phyloP scores from a whole-genome alignment of 75 land plant genomes.

The Isoetes taiwanensis region DNA sequence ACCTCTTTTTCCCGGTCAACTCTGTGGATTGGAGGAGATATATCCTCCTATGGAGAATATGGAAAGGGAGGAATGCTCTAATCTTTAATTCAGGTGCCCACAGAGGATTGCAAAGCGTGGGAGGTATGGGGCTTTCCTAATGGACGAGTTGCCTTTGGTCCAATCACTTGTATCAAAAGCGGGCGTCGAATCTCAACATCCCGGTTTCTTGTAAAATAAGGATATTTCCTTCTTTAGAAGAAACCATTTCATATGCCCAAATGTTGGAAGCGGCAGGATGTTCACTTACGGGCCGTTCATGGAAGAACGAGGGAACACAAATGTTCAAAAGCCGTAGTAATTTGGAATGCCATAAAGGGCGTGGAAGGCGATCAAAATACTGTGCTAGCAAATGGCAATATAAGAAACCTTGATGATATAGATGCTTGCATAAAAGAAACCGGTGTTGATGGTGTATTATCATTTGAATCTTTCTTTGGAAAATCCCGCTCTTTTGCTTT shows the following conservation, averaged over 20 bases:
- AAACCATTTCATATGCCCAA: slow-evolving; percentile 75
- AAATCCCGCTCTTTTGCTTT: slow-evolving; percentile 97
- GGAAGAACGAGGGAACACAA: slow-evolving; percentile 95
- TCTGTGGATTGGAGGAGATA: too few species aligned
- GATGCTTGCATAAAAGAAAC: slow-evolving; percentile 56
- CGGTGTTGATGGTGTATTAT: slow-evolving; percentile 85
- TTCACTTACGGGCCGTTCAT: slow-evolving; percentile 87
- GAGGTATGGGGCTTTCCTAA: slow-evolving; percentile 90
- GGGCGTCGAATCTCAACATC: slow-evolving; percentile 48
- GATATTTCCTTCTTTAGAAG: slow-evolving; percentile 63
- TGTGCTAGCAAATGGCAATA: slow-evolving; percentile 95
- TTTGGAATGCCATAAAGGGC: slow-evolving; percentile 69
- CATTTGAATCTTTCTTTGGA: slow-evolving; percentile 89
- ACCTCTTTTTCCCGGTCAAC: too few species aligned
- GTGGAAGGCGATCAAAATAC: slow-evolving; percentile 74
- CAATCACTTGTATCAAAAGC: slow-evolving; percentile 60
- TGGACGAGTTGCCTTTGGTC: slow-evolving; percentile 91
- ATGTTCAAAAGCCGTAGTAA: slow-evolving; percentile 63
- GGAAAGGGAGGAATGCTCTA: too few species aligned
- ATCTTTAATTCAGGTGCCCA: slow-evolving; percentile 98
- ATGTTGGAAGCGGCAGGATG: slow-evolving; percentile 98
- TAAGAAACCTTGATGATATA: slow-evolving; percentile 81
- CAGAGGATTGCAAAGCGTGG: slow-evolving; percentile 97
- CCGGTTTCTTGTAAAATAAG: slow-evolving; percentile 97
- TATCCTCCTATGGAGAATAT: too few species aligned